Conservation (phyloP, 163 green algal genomes). For the Trebouxia gelatinosa region DNA sequence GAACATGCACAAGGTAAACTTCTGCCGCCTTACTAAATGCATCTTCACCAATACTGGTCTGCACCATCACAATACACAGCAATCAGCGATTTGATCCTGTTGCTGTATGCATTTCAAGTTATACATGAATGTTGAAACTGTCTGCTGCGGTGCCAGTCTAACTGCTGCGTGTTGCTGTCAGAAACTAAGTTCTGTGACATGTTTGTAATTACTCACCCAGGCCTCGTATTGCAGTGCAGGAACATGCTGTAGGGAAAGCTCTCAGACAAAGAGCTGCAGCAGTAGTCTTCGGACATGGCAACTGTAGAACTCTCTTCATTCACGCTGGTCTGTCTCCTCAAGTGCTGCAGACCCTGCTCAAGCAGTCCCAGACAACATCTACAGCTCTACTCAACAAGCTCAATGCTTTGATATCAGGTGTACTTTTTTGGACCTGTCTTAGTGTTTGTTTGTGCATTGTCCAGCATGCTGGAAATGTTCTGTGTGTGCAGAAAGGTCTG, state of each 20-base stretch:
- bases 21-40: too few species aligned
- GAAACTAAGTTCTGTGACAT: too few species aligned
- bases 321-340: constrained; percentile 43
- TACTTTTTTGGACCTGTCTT: too few species aligned
- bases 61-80: too few species aligned
- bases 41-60: too few species aligned
- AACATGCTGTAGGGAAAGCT: background rate
- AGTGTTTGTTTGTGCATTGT: too few species aligned
- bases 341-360: background rate
- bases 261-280: constrained; percentile 14
- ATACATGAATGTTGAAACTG: background rate
- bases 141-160: background rate
- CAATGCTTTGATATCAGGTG: constrained; percentile 2
- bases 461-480: too few species aligned
- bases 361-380: background rate
- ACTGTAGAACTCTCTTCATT: constrained; percentile 43
- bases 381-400: background rate
- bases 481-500: background rate
- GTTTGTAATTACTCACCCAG: too few species aligned
- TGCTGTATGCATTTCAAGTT: background rate
- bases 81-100: background rate
- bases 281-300: constrained; percentile 25
- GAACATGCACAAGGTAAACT: background rate
- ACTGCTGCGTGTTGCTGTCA: background rate
- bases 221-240: constrained; percentile 27